A percentile compares a stretch with the other conserved stretches of the same genome.
These are phyloP conservation scores for Prunella vulgaris DNA, from an alignment of 257 asterid genomes.

Conservation along the genomic window DNA sequence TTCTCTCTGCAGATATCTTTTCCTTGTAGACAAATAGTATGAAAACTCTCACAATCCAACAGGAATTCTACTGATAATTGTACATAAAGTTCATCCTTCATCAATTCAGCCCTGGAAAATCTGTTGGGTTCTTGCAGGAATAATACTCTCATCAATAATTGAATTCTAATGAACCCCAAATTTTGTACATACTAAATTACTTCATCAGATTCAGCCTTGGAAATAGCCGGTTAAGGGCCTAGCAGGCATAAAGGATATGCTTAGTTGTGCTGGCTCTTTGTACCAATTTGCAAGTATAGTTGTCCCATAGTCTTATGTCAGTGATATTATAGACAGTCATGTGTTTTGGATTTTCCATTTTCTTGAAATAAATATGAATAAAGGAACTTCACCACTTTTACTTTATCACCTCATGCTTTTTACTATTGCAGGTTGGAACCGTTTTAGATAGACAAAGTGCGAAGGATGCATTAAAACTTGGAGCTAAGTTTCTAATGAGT, in stretches of 20 bases:
- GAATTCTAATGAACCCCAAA: background rate
- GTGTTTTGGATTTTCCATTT: background rate
- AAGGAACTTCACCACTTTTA: background rate
- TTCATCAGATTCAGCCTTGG: background rate
- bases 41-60: no score
- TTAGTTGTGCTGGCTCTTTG: background rate
- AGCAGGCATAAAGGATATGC: background rate
- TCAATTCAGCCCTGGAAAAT: background rate
- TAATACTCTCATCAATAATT: background rate
- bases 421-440: conserved; percentile 64
- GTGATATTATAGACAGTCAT: background rate
- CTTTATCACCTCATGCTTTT: background rate
- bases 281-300: background rate
- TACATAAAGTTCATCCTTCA: background rate
- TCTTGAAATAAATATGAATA: background rate
- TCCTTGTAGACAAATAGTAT: background rate
- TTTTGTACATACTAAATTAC: background rate
- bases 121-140: background rate
- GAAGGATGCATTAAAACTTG: conserved; percentile 43
- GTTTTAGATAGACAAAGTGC: conserved; percentile 53
- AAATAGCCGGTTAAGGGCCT: background rate
- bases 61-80: no score
- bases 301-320: background rate
- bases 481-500: conserved; percentile 86
- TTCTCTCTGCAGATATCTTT: background rate